A percentile compares a stretch with the other conserved stretches of the same genome.
Evolutionary conservation across 2,329 filamentous ascomycete species (phyloP).

Genomic region (Penicillium corylophilum): DNA sequence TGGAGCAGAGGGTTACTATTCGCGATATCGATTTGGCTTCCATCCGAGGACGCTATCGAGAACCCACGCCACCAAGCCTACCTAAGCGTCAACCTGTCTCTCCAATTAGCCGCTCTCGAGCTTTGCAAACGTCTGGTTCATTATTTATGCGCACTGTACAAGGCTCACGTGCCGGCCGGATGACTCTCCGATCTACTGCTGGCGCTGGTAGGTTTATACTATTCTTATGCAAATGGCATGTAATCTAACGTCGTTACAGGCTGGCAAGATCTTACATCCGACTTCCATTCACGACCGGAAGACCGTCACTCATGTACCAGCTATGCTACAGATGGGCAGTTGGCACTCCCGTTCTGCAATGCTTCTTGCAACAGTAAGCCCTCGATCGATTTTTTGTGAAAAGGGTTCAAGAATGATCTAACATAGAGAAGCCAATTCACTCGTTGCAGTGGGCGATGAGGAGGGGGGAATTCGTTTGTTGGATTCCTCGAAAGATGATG

Average conservation of each 20-base stretch:
- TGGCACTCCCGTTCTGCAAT: conserved; percentile 64
- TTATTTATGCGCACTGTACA: conserved; percentile 41
- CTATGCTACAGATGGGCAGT: conserved; percentile 32
- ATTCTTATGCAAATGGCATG: not conserved
- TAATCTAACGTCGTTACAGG: conserved; percentile 34
- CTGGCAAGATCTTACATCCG: conserved; percentile 59
- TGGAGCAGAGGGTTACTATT: conserved; percentile 27
- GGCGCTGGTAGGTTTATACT: conserved; percentile 36
- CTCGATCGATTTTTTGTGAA: not conserved
- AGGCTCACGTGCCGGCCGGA: conserved; percentile 30
- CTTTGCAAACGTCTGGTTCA: conserved; percentile 37
- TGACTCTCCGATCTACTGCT: conserved; percentile 37
- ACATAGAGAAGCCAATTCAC: conserved; percentile 55
- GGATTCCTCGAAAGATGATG: conserved; percentile 56
- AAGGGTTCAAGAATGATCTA: conserved; percentile 15
- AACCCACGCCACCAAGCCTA: conserved; percentile 14
- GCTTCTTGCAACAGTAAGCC: conserved; percentile 64
- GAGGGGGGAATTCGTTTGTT: conserved; percentile 64
- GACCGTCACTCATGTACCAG: conserved; percentile 54
- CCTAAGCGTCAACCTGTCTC: conserved; percentile 28
- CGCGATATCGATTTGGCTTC: conserved; percentile 27
- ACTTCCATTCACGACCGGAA: conserved; percentile 58
- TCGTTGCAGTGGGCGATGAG: conserved; percentile 70
- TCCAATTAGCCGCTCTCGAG: conserved; percentile 38
- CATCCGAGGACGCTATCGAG: conserved; percentile 13